Evolutionary conservation across 2,329 filamentous ascomycete genomes (phyloP).

Genomic region (Aureobasidium subglaciale): DNA sequence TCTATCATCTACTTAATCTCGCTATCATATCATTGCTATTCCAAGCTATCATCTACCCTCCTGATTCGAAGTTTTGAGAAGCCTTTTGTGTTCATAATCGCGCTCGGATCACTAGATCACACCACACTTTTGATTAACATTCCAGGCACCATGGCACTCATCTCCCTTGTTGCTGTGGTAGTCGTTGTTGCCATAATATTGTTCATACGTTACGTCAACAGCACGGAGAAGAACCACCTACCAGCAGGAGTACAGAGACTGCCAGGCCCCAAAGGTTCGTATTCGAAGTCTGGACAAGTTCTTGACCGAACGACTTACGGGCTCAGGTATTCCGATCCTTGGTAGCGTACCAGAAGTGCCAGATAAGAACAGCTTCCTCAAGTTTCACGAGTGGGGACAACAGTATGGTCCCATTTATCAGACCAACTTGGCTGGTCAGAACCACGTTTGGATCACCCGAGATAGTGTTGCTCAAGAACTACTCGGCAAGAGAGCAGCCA

Average conservation of each 20-base stretch:
- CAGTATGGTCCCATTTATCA: conserved; percentile 41
- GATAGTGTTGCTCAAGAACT: conserved; percentile 38
- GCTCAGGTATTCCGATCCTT: conserved; percentile 34
- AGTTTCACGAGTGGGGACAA: conserved; percentile 41
- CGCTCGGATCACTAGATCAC: not conserved
- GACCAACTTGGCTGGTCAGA: conserved; percentile 36
- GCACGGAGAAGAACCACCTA: conserved; percentile 13
- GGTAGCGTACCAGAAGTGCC: conserved; percentile 38
- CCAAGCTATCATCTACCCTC: no score
- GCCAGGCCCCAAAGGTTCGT: conserved; percentile 23
- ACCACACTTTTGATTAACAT: not conserved
- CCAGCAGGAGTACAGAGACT: conserved; percentile 19
- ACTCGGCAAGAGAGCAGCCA: conserved; percentile 37
- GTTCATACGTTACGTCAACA: conserved; percentile 19
- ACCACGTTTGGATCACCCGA: conserved; percentile 40
- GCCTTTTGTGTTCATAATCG: not conserved
- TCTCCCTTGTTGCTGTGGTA: conserved; percentile 20
- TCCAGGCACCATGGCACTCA: conserved; percentile 18
- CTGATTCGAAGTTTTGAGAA: no score
- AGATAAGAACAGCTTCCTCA: conserved; percentile 38
- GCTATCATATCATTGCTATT: not conserved
- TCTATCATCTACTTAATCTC: not conserved
- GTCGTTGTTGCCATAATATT: conserved; percentile 24
- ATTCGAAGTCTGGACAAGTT: not conserved
- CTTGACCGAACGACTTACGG: not conserved